Evolutionary conservation across 495 filamentous ascomycete genomes (phyloP).

Genomic region (Annulohypoxylon maeteangense): DNA sequence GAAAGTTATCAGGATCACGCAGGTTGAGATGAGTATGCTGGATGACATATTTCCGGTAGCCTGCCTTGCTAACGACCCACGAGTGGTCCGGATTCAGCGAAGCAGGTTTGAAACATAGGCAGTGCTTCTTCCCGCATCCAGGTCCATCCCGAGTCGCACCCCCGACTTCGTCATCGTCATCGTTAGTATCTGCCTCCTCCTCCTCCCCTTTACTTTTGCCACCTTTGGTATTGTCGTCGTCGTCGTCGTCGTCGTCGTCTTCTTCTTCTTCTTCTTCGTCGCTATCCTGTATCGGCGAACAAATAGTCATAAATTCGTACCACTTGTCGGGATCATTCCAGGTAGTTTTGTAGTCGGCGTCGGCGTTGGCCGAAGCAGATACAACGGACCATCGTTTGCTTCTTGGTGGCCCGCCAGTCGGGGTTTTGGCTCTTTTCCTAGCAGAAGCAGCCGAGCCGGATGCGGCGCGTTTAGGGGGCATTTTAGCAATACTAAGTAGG

Average conservation of each 20-base stretch:
- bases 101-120: constrained; percentile 53
- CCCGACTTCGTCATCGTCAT: constrained; percentile 23
- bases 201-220: too few relatives aligned
- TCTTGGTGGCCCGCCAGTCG: constrained; percentile 31
- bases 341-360: constrained; percentile 44
- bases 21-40: constrained; percentile 36
- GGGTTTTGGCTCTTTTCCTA: constrained; percentile 41
- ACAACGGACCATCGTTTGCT: constrained; percentile 54
- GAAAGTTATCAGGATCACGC: constrained; percentile 50
- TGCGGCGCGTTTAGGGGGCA: constrained; percentile 42
- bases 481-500: not conserved
- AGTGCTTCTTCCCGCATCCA: constrained; percentile 44
- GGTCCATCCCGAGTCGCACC: constrained; percentile 26
- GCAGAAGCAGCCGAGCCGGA: constrained; percentile 32
- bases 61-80: constrained; percentile 53
- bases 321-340: constrained; percentile 43
- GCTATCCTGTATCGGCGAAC: constrained; percentile 37
- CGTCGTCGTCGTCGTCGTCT: constrained; percentile 28
- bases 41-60: constrained; percentile 40
- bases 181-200: not conserved
- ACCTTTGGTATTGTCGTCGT: constrained; percentile 19
- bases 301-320: constrained; percentile 50
- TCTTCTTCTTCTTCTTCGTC: constrained; percentile 44
- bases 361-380: constrained; percentile 55
- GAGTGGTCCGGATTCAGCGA: constrained; percentile 55